Percentiles rank a stretch among this genome's conserved stretches.
Evolutionary conservation across 164 flowering plant species (phyloP).

Genomic region (Echeveria elegans): DNA sequence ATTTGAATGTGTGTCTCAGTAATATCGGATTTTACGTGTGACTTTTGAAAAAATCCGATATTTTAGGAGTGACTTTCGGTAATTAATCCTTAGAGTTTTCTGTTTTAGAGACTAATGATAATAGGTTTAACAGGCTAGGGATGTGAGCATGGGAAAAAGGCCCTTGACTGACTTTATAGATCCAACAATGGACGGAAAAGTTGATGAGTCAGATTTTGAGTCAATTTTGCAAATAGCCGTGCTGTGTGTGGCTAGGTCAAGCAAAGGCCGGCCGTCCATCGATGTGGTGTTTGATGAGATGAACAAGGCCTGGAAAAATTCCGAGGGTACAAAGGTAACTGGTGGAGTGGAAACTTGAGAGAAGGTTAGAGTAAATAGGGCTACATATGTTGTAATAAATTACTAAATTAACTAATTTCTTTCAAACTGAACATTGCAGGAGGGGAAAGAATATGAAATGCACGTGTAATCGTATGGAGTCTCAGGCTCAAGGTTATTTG

Average conservation of each 20-base stretch:
- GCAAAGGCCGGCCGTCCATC: slow-evolving; percentile 58
- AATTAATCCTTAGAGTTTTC: too few relatives aligned
- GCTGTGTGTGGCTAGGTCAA: slow-evolving; percentile 55
- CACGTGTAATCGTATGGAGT: background rate
- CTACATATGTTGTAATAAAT: too few relatives aligned
- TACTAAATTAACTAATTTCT: background rate
- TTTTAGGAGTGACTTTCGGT: too few relatives aligned
- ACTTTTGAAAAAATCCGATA: too few relatives aligned
- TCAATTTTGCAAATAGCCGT: slow-evolving; percentile 56
- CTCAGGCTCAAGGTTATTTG: background rate
- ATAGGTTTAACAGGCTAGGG: background rate
- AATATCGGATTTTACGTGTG: too few relatives aligned
- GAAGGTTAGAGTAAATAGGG: background rate
- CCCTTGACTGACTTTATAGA: background rate
- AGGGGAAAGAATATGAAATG: background rate
- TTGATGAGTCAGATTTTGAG: slow-evolving; percentile 35
- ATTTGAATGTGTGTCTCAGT: too few relatives aligned
- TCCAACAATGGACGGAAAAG: slow-evolving; percentile 17
- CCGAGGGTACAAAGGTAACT: slow-evolving; percentile 22
- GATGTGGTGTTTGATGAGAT: slow-evolving; percentile 39
- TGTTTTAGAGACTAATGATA: background rate
- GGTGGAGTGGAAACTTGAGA: background rate
- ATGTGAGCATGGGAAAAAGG: background rate
- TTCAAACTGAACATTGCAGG: background rate
- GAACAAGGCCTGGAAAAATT: slow-evolving; percentile 47